A percentile compares a stretch with the other conserved stretches of the same genome.
These are phyloP conservation scores for Mucor irregularis DNA, from an alignment of 371 early-diverging fungal species.

Conservation along the genomic window DNA sequence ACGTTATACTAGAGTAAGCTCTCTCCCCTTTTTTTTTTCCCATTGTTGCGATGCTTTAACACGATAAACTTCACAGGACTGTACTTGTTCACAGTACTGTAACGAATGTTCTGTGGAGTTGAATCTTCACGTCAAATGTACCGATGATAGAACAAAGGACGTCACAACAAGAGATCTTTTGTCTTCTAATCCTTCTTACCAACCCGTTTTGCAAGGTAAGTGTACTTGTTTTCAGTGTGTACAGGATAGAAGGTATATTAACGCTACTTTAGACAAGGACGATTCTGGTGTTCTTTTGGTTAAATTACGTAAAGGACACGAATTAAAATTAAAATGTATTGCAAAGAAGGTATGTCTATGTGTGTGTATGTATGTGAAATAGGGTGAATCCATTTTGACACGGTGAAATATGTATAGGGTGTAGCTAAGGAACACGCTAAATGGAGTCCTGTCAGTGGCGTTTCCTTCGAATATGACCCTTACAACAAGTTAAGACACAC, in stretches of 20 bases:
- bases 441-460: constrained; percentile 95
- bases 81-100: constrained; percentile 90
- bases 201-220: constrained; percentile 74
- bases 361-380: not conserved
- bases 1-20: constrained; percentile 78
- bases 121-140: constrained; percentile 82
- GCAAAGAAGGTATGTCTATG: constrained; percentile 72
- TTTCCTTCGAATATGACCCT: constrained; percentile 97
- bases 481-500: constrained; percentile 94
- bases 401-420: constrained; percentile 61
- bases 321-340: constrained; percentile 84
- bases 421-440: constrained; percentile 98
- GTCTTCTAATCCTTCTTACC: constrained; percentile 75
- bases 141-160: constrained; percentile 70
- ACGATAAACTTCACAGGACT: constrained; percentile 68
- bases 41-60: not conserved
- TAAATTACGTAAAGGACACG: constrained; percentile 93
- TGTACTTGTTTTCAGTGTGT: not conserved
- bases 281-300: constrained; percentile 87
- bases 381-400: not conserved
- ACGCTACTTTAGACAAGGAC: constrained; percentile 40
- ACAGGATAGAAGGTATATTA: not conserved
- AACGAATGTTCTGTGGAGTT: constrained; percentile 90
- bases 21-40: not conserved
- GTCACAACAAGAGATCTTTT: constrained; percentile 87